These are phyloP conservation scores for Beauveria sp. DNA, from an alignment of 2,329 filamentous ascomycete species.

Conservation along the genomic window DNA sequence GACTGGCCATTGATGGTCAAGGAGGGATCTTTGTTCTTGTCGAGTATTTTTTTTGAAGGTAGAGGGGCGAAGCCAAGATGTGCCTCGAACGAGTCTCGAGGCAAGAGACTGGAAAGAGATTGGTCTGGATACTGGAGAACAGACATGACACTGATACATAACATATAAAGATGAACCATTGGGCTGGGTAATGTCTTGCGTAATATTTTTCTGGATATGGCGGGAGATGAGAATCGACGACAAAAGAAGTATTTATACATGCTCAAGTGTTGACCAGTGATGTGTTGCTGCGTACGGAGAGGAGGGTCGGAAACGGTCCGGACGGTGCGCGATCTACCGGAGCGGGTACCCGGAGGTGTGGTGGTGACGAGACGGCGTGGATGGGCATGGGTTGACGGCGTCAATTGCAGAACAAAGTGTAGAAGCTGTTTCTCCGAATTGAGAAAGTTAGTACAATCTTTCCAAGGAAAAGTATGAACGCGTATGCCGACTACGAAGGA, in stretches of 20 bases:
- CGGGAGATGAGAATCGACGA: background rate
- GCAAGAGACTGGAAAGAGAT: background rate
- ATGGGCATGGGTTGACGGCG: background rate
- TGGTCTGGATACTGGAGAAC: background rate
- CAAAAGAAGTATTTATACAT: background rate
- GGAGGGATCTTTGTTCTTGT: background rate
- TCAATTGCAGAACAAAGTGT: background rate
- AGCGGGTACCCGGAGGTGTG: slow-evolving; percentile 4
- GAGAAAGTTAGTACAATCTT: too few species aligned
- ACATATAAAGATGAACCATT: background rate
- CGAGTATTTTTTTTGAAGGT: background rate
- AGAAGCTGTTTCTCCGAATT: too few species aligned
- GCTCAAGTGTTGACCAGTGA: background rate
- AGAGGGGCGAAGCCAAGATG: background rate
- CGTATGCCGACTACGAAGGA: background rate
- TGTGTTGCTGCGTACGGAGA: background rate
- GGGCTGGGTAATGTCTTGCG: background rate
- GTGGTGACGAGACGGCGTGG: too few species aligned
- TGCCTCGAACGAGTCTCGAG: background rate
- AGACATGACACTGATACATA: slow-evolving; percentile 1
- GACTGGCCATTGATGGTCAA: background rate
- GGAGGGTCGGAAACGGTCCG: background rate
- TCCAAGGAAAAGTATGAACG: background rate
- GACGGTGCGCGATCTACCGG: background rate
- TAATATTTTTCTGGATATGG: background rate